These are phyloP conservation scores for Naganishia albida DNA, from an alignment of 1,284 basidiomycete species.

Conservation along the genomic window DNA sequence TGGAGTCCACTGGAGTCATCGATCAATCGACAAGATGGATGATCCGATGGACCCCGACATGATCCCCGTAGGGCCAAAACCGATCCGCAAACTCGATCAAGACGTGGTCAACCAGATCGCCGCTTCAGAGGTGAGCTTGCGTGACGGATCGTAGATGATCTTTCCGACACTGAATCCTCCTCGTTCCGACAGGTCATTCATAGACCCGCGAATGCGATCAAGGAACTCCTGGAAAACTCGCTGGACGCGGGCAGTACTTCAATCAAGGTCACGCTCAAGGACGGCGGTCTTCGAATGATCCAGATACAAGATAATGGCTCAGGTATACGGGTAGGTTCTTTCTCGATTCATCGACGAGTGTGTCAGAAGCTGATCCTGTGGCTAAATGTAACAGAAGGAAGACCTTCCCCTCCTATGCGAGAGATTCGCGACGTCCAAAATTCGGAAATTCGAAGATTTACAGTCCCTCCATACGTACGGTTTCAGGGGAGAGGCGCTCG, in stretches of 20 bases:
- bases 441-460: conserved; percentile 83
- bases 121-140: conserved; percentile 59
- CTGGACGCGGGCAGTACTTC: conserved; percentile 88
- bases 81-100: conserved; percentile 56
- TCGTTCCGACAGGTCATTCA: conserved; percentile 77
- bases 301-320: conserved; percentile 97
- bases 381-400: conserved; percentile 55
- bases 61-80: conserved; percentile 39
- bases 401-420: conserved; percentile 91
- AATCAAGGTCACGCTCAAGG: conserved; percentile 86
- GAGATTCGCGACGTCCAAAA: conserved; percentile 93
- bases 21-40: not conserved
- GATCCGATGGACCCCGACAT: conserved; percentile 3
- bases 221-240: conserved; percentile 93
- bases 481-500: conserved; percentile 95
- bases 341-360: not conserved
- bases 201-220: conserved; percentile 90
- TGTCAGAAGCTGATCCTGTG: not conserved
- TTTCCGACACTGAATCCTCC: not conserved
- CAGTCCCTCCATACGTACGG: conserved; percentile 87
- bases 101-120: conserved; percentile 64
- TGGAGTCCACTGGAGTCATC: not conserved
- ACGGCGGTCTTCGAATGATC: conserved; percentile 91
- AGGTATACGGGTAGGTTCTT: conserved; percentile 73
- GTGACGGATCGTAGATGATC: not conserved